Base-by-base conservation (phyloP, 225 moss, liverwort and hornwort species). In the Physcomitrellopsis africana region DNA sequence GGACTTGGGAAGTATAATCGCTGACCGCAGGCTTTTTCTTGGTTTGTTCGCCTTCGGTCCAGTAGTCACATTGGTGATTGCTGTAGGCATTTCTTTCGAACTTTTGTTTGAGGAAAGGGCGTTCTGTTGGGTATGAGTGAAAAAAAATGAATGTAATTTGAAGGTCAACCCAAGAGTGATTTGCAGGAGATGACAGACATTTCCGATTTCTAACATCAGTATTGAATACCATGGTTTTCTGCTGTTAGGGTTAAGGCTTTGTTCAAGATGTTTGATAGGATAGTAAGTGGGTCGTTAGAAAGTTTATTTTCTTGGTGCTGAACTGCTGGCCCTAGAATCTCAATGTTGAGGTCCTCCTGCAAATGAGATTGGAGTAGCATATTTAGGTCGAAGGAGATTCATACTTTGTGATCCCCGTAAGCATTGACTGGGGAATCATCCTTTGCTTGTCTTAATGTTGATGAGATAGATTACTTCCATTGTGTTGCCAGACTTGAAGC, bases 401-500 rank as follows among this genome's bases (percentile, higher is more conserved):
- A 8, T 2, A 18, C 27, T 47, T 52, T 66, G 66, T 37, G 23
- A 24, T 73, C 16, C 19, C 18, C 15, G 41, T 46, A 1, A n/a
- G 29, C 20, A 0, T 19, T 37, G 47, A 7, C 43, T 41, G 5
- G 45, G n/a, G 41, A 73, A 64, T n/a, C 8, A 8, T 43, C 5
- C 16, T 13, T 72, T 19, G 5, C 52, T 10, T 7, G 4, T 56
- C 20, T 37, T 37, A 37, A 37, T 5, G 4, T 37, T 37, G 16
- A 61, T 4, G 55, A 43, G 13, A 66, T n/a, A 16, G 3, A 41
- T 47, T 70, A 7, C 14, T 11, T 43, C 6, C 24, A 51, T 10
- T 77, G 67, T 19, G 76, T 29, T 75, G 55, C 29, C 77, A 84
- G 87, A 75, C 60, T 82, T 47, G 45, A 72, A 12, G 46, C 56